Evolutionary conservation across 805 yeast genomes (phyloP), one percentile per base, ranked within the genome.

Genomic region (Martiniozyma abietophila): DNA sequence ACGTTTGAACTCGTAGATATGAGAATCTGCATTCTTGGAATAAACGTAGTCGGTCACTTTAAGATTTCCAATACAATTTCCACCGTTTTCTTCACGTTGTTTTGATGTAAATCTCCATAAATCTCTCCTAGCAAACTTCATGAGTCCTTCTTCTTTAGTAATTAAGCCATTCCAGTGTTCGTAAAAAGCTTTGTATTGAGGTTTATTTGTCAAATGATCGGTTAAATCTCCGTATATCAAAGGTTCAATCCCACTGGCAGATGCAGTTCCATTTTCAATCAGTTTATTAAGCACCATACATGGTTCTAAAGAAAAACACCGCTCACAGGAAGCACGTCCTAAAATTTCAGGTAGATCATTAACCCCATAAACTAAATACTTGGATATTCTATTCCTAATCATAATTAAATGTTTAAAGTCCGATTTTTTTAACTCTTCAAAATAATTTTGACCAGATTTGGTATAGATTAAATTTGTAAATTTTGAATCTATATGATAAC

Each of bases 401-500:
- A 80, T 76, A 9, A 92, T 61, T 39, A 89, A 61, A 35, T 78
- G 71, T 35, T 76, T 70, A 26, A 88, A 49, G 37, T 86, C 94
- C 8, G 64, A 58, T 8, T 58, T 52, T 19, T 67, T 58, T 3
- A 74, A 62, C 3, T 74, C 72, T 25, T 49, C 49, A 22, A 48
- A 47, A 21, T 49, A 48, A 17, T 46, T 43, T 39, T 76, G 72
- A 31, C 71, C 66, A 21, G 69, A 64, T 38, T 76, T 76, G 0
- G 95, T 77, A 54, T 88, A 92, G 6, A 80, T 80, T 19, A 92
- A 61, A 22, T 85, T 58, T 31, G 76, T 80, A 36, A 74, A 71
- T 4, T 68, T 63, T 3, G 81, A 70, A 16, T 80, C 77, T 27
- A 80, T 58, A 25, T 74, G 78, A 53, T 89, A 89, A 18, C 94